Percentiles rank a stretch among this genome's conserved stretches.
Conservation (phyloP, 805 yeast species). For the Schwanniomyces occidentalis region DNA sequence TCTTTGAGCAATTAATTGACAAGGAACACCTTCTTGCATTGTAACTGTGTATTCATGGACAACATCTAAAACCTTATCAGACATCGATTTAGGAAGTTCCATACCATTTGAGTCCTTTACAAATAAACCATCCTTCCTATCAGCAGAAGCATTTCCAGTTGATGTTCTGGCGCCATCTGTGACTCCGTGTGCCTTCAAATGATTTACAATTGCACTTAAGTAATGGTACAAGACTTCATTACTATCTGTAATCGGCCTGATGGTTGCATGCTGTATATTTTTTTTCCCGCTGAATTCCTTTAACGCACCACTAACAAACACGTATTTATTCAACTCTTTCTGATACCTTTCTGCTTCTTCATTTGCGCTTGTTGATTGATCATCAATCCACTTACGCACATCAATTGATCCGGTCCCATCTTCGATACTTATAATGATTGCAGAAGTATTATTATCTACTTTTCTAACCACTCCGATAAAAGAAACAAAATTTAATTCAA, state of each 20-base stretch:
- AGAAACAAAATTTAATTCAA: conserved; percentile 62
- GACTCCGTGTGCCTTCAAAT: conserved; percentile 56
- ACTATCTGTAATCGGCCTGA: conserved; percentile 58
- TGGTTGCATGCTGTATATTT: conserved; percentile 62
- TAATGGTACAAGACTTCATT: conserved; percentile 71
- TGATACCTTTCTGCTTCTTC: conserved; percentile 32
- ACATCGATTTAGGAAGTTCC: conserved; percentile 15
- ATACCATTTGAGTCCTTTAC: conserved; percentile 25
- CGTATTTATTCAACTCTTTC: conserved; percentile 54
- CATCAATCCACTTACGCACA: conserved; percentile 60
- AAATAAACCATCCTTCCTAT: conserved; percentile 24
- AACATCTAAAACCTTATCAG: conserved; percentile 50
- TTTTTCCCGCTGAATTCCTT: conserved; percentile 64
- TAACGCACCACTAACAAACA: conserved; percentile 50
- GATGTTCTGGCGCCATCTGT: conserved; percentile 16
- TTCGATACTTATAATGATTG: conserved; percentile 60
- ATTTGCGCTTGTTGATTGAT: conserved; percentile 26
- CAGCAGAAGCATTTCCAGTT: conserved; percentile 13
- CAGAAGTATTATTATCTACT: conserved; percentile 57
- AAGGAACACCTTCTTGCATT: conserved; percentile 79
- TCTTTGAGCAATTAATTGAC: conserved; percentile 57
- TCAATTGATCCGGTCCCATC: conserved; percentile 73
- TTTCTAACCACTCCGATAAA: conserved; percentile 72
- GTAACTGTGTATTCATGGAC: conserved; percentile 50
- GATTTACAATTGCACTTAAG: conserved; percentile 60